Percentiles rank a stretch among this genome's conserved stretches.
These are phyloP conservation scores for Solanum hybrid DNA, from an alignment of 305 asterid genomes.

Conservation along the genomic window DNA sequence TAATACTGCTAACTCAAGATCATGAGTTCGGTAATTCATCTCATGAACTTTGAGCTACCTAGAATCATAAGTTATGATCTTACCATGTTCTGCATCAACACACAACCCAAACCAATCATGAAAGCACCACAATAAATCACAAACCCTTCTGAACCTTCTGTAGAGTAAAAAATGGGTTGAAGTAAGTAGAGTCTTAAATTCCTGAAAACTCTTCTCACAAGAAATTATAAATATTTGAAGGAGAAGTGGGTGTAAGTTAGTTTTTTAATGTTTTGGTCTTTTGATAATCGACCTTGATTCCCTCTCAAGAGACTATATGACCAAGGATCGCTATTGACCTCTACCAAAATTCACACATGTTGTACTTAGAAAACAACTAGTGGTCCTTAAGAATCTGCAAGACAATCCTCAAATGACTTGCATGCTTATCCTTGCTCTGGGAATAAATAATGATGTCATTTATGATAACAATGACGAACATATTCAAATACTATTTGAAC, in stretches of 20 bases:
- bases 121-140: no score
- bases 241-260: background rate
- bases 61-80: no score
- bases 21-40: background rate
- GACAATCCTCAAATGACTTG: no score
- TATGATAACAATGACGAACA: background rate
- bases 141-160: no score
- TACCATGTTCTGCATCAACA: no score
- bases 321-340: no score
- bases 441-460: background rate
- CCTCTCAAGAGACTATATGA: background rate
- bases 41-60: background rate
- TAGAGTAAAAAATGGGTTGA: no score
- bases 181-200: background rate
- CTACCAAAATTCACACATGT: background rate
- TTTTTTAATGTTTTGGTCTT: no score
- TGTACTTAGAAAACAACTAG: background rate
- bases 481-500: background rate
- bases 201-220: no score
- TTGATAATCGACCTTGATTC: background rate
- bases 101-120: no score
- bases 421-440: background rate
- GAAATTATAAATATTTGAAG: background rate
- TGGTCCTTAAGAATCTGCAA: background rate
- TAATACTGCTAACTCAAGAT: background rate